Evolutionary conservation across 208 protist species (phyloP).

Genomic region (Tritrichomonas musculus): DNA sequence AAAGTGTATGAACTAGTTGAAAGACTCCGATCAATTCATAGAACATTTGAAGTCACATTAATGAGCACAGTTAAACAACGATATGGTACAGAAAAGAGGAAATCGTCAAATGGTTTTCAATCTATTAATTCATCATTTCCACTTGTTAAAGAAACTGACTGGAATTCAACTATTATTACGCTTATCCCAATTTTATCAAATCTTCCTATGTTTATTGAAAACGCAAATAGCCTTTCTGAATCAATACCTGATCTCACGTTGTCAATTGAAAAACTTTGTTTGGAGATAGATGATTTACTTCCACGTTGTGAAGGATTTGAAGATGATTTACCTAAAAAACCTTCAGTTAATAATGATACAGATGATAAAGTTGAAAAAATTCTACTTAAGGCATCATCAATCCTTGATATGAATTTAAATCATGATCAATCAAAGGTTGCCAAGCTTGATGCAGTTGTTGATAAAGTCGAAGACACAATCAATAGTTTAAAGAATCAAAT

Average conservation of each 20-base stretch:
- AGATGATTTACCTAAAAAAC: too few relatives aligned
- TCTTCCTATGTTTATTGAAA: background rate
- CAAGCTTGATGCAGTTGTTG: too few relatives aligned
- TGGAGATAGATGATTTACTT: background rate
- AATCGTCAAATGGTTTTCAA: too few relatives aligned
- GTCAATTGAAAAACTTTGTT: background rate
- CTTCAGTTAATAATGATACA: too few relatives aligned
- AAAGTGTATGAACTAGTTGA: background rate
- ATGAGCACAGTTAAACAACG: background rate
- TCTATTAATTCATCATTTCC: too few relatives aligned
- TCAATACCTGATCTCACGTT: background rate
- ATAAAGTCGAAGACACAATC: too few relatives aligned
- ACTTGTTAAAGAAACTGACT: background rate
- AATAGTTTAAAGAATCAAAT: too few relatives aligned
- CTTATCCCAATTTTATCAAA: background rate
- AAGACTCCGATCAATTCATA: background rate
- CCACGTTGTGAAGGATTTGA: too few relatives aligned
- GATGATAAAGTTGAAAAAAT: too few relatives aligned
- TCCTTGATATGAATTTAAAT: too few relatives aligned
- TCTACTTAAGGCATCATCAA: too few relatives aligned
- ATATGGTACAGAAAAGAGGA: background rate
- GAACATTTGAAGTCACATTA: background rate
- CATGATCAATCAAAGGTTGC: too few relatives aligned
- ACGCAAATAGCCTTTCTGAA: background rate
- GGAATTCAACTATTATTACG: background rate